A percentile compares a stretch with the other conserved stretches of the same genome.
Evolutionary conservation across 345 rosid species (phyloP).

Genomic region (Populus pruinosa): DNA sequence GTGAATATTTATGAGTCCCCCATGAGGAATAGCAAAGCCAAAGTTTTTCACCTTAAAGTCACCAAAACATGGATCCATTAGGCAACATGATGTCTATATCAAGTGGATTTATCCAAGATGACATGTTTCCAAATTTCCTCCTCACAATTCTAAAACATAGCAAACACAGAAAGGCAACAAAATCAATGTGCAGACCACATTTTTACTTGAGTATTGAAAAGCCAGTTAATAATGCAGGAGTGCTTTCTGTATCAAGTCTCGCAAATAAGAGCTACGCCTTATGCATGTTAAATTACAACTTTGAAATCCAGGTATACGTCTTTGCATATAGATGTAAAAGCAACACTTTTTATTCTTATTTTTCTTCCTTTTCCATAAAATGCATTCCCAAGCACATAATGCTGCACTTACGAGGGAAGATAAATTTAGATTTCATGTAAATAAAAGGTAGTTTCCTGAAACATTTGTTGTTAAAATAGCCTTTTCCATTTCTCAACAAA

Average conservation of each 20-base stretch:
- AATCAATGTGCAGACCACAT: background rate
- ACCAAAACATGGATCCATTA: background rate
- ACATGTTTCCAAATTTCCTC: background rate
- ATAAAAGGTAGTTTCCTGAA: background rate
- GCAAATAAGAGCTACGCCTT: background rate
- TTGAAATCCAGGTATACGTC: background rate
- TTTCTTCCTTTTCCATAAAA: background rate
- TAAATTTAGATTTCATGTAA: background rate
- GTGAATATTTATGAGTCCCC: background rate
- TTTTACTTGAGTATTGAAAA: background rate
- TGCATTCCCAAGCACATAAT: background rate
- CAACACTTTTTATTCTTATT: background rate
- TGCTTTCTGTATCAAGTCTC: background rate
- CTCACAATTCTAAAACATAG: background rate
- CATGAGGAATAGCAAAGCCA: background rate
- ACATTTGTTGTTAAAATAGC: background rate
- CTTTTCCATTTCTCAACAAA: background rate
- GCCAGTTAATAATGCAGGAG: background rate
- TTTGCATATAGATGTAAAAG: background rate
- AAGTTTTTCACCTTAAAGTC: background rate
- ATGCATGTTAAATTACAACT: background rate
- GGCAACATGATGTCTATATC: background rate
- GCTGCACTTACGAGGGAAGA: background rate
- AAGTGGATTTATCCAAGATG: background rate
- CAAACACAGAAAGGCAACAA: background rate